A percentile compares a stretch with the other conserved stretches of the same genome.
These are phyloP conservation scores for Fusarium pseudoanthophilum DNA, from an alignment of 2,329 filamentous ascomycete species.

Conservation along the genomic window DNA sequence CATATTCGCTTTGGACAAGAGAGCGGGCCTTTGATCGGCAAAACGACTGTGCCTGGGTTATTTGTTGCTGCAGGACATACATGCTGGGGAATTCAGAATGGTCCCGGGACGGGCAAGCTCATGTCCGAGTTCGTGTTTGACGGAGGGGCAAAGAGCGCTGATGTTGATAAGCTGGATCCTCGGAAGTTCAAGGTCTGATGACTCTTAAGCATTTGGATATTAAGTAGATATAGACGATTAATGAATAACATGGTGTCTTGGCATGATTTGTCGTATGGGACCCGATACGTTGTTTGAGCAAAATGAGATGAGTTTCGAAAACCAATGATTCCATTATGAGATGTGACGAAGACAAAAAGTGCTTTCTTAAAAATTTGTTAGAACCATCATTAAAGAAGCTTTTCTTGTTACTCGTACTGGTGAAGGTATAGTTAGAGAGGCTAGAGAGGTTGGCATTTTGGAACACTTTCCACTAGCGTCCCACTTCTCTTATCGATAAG, in stretches of 20 bases:
- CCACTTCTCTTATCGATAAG: constrained; percentile 49
- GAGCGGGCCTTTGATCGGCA: constrained; percentile 79
- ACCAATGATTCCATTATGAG: too few species aligned
- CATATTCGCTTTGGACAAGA: constrained; percentile 71
- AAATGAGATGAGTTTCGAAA: background rate
- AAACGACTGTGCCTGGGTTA: constrained; percentile 77
- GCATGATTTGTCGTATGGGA: background rate
- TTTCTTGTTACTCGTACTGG: background rate
- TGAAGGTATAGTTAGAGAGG: background rate
- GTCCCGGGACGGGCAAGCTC: constrained; percentile 83
- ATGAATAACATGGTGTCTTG: background rate
- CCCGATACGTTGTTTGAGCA: background rate
- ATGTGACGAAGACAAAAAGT: background rate
- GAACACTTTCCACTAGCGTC: constrained; percentile 34
- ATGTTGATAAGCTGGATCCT: constrained; percentile 74
- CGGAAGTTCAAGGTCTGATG: constrained; percentile 66
- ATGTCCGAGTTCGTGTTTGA: constrained; percentile 85
- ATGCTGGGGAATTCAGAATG: constrained; percentile 99
- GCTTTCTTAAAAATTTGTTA: background rate
- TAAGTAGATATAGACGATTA: background rate
- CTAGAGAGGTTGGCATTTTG: background rate
- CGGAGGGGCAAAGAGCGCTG: constrained; percentile 73
- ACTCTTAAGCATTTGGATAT: background rate
- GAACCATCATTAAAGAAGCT: background rate
- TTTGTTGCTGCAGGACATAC: constrained; percentile 91